phyloP scores from a whole-genome alignment of 345 rosid species.

The Acer campestre region DNA sequence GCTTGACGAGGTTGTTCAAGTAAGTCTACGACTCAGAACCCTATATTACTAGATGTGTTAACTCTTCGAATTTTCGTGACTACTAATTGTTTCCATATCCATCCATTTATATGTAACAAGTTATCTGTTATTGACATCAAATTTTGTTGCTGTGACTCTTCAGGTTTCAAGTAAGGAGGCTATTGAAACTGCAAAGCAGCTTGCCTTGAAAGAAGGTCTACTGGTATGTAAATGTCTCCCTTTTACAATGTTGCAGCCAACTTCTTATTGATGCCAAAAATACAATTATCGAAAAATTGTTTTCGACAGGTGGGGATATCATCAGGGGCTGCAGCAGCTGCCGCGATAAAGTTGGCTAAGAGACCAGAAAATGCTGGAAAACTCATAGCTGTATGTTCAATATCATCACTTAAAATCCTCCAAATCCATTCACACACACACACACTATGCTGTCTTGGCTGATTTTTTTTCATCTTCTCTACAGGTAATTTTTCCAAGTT shows the following conservation, averaged over 20 bases:
- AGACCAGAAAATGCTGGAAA: constrained; percentile 61
- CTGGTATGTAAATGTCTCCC: constrained; percentile 28
- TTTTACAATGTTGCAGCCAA: no score
- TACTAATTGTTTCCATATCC: no score
- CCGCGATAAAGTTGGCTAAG: constrained; percentile 51
- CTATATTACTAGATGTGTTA: background rate
- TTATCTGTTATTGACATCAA: background rate
- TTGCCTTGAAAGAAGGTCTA: constrained; percentile 52
- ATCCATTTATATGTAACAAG: no score
- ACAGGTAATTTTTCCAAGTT: constrained; percentile 47
- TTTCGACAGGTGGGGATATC: constrained; percentile 55
- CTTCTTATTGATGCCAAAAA: no score
- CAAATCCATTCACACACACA: no score
- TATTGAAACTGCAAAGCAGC: constrained; percentile 48
- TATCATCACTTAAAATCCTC: no score
- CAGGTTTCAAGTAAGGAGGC: constrained; percentile 52
- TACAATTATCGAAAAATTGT: no score
- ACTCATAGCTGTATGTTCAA: constrained; percentile 49
- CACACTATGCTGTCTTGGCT: no score
- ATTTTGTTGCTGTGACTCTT: background rate
- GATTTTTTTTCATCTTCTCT: background rate
- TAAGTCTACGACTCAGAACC: constrained; percentile 12
- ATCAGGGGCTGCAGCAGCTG: constrained; percentile 56
- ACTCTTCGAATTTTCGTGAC: background rate
- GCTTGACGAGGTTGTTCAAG: constrained; percentile 49